Evolutionary conservation across 768 basidiomycete species (phyloP), one percentile per base, ranked within the genome.

Genomic region (Galerina sulciceps): DNA sequence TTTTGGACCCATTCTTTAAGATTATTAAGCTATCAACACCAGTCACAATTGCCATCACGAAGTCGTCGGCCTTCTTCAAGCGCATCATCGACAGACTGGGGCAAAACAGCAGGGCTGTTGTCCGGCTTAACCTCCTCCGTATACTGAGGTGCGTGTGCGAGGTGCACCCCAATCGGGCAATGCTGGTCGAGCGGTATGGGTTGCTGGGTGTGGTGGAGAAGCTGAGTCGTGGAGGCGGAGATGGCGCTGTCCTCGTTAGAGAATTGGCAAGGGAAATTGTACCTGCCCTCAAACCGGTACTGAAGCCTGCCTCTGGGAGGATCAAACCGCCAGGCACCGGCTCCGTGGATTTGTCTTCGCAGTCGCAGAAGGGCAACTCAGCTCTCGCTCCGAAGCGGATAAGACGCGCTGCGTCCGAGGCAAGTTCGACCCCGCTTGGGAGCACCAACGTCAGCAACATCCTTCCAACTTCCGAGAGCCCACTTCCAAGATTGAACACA

Each of bases 1-100:
- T 99, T 20, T 85, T 98, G 8, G 93, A 96, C 51, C 93, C 94
- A 1, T 90, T 95, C 75, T 85, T 96, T 69, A 97, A 97, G 79
- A 90, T 98, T 45, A 86, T 89, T 52, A 90, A 95, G 10, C 73
- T 93, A 8, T 98, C 96, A 0, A 81, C 83, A 0, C 71, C 79
- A 1, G 72, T 98, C 37, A 88, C 92, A 1, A 84, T 93, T 22
- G 85, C 86, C 15, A 83, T 99, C 43, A 85, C 94, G 36, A 89
- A 88, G 60, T 84, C 83, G 3, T 76, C 93, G 3, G 80, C 87
- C 22, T 94, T 99, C 76, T 92, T 96, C 83, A 86, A 86, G 62
- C 89, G 94, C 10, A 84, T 97, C 59, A 84, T 94, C 60, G 95
- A 97, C 60, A 82, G 92, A 23, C 82, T 99, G 3, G 81, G 65